These are phyloP conservation scores for Fonsecaea pedrosoi DNA, from an alignment of 2,329 filamentous ascomycete species.

Conservation along the genomic window DNA sequence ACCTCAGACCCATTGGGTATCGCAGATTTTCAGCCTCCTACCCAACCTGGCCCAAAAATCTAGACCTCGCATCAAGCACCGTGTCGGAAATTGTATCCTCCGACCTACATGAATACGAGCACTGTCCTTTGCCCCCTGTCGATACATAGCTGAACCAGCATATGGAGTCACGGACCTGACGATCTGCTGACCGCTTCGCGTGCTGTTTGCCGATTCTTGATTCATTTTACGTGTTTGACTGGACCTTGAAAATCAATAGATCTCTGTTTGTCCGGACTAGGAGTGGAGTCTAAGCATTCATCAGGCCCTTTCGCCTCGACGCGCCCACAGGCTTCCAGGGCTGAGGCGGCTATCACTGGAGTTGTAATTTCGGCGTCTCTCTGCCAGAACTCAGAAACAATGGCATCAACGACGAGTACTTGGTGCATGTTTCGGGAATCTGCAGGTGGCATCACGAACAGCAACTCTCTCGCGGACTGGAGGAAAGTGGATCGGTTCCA, in stretches of 20 bases:
- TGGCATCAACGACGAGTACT: slow-evolving; percentile 1
- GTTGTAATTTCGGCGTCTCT: slow-evolving; percentile 25
- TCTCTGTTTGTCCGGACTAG: background rate
- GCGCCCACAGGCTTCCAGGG: background rate
- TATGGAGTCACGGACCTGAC: background rate
- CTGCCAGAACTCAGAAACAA: slow-evolving; percentile 1
- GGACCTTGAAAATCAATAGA: slow-evolving; percentile 6
- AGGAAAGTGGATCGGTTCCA: slow-evolving; percentile 1
- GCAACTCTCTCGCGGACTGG: slow-evolving; percentile 12
- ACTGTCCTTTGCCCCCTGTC: background rate
- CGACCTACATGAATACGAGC: background rate
- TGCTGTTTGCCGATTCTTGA: background rate
- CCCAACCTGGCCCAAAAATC: background rate
- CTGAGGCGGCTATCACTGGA: slow-evolving; percentile 6
- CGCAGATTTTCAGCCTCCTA: slow-evolving; percentile 17
- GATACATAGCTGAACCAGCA: background rate
- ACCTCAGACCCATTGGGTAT: background rate
- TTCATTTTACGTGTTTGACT: background rate
- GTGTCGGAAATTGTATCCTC: slow-evolving; percentile 18
- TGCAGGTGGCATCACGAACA: slow-evolving; percentile 24
- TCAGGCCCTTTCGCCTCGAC: background rate
- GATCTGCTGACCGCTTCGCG: background rate
- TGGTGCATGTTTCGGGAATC: slow-evolving; percentile 23
- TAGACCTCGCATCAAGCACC: slow-evolving; percentile 13
- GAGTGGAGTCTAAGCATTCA: background rate